phyloP scores from a whole-genome alignment of 768 basidiomycete genomes.

The Podaxis sp. region DNA sequence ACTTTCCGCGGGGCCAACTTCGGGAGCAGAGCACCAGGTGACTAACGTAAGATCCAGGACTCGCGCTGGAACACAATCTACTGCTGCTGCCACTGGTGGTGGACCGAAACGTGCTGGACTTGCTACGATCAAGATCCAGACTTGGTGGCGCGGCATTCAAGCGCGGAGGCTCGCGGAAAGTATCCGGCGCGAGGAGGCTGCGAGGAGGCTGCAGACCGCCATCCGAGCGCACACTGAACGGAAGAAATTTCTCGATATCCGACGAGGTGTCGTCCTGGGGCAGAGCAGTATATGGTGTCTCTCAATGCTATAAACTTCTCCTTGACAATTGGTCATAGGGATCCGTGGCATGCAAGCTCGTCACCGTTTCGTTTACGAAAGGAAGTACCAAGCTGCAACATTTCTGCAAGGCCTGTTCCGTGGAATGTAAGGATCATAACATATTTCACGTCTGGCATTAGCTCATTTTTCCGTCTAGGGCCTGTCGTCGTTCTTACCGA shows the following conservation, averaged over 20 bases:
- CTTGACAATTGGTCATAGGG: conserved; percentile 38
- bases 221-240: conserved; percentile 75
- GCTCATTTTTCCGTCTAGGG: conserved; percentile 36
- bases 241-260: conserved; percentile 62
- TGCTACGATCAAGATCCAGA: conserved; percentile 85
- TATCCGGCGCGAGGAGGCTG: conserved; percentile 73
- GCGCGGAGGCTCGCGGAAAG: conserved; percentile 70
- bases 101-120: conserved; percentile 66
- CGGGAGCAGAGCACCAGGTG: neutral
- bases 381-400: conserved; percentile 61
- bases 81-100: conserved; percentile 31
- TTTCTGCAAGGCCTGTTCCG: conserved; percentile 82
- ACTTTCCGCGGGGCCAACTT: neutral
- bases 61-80: conserved; percentile 22
- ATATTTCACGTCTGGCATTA: conserved; percentile 1
- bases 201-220: conserved; percentile 72
- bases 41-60: neutral
- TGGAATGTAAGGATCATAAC: conserved; percentile 67
- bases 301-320: neutral
- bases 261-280: conserved; percentile 63
- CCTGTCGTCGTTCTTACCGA: conserved; percentile 52
- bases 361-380: conserved; percentile 52
- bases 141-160: conserved; percentile 90
- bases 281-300: conserved; percentile 75
- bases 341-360: conserved; percentile 77